Conservation (phyloP, 2,329 filamentous ascomycete genomes). For the Pestalotiopsis sp. region DNA sequence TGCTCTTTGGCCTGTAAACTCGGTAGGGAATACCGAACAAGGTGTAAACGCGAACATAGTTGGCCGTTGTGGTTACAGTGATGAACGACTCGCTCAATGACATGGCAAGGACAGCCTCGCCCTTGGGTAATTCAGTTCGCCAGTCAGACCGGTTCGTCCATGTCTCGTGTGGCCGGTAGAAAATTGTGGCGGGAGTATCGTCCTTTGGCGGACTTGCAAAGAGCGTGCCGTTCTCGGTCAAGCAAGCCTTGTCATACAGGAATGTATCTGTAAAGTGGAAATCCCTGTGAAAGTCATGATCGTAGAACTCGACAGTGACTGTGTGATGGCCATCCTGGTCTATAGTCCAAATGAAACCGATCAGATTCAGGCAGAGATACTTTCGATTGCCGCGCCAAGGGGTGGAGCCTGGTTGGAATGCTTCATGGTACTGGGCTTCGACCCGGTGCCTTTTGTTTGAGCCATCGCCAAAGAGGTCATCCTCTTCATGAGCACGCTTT, state of each 20-base stretch:
- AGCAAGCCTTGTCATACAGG: slow-evolving; percentile 92
- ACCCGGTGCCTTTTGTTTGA: slow-evolving; percentile 53
- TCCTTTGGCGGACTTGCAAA: slow-evolving; percentile 79
- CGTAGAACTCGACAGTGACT: slow-evolving; percentile 96
- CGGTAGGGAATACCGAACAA: slow-evolving; percentile 88
- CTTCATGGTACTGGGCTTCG: slow-evolving; percentile 72
- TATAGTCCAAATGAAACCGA: slow-evolving; percentile 95
- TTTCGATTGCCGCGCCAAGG: slow-evolving; percentile 94
- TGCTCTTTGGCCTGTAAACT: slow-evolving; percentile 89
- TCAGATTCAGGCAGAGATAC: slow-evolving; percentile 90
- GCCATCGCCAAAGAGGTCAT: slow-evolving; percentile 52
- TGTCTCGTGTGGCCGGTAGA: slow-evolving; percentile 94
- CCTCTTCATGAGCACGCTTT: slow-evolving; percentile 53
- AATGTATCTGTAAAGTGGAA: slow-evolving; percentile 98
- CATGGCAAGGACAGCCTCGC: slow-evolving; percentile 86
- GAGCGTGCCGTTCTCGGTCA: slow-evolving; percentile 81
- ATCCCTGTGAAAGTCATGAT: slow-evolving; percentile 87
- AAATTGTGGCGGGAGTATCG: slow-evolving; percentile 75
- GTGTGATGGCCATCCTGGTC: slow-evolving; percentile 93
- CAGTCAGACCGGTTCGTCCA: slow-evolving; percentile 93
- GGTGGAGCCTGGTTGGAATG: slow-evolving; percentile 93
- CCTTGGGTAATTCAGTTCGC: slow-evolving; percentile 82
- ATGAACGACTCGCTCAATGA: slow-evolving; percentile 90
- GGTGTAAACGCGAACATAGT: slow-evolving; percentile 92
- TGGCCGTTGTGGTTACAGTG: slow-evolving; percentile 81